These are phyloP conservation scores for Lizanozyma gosingica DNA, from an alignment of 1,139 yeast species.

Conservation along the genomic window DNA sequence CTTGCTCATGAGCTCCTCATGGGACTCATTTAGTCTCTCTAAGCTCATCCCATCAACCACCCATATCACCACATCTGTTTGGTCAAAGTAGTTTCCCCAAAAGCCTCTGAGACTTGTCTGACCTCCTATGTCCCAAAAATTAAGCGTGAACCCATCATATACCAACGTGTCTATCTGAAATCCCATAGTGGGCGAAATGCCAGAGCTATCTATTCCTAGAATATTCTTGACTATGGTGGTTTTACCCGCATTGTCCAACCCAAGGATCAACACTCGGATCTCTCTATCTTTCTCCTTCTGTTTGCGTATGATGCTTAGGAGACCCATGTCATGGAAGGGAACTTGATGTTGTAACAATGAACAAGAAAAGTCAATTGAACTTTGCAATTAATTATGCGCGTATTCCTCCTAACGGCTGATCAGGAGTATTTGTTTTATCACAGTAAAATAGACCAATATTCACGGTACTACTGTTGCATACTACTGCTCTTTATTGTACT, in stretches of 20 bases:
- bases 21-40: conserved; percentile 58
- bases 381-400: too few relatives aligned
- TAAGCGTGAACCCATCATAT: conserved; percentile 22
- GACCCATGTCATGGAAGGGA: conserved; percentile 68
- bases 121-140: conserved; percentile 87
- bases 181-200: conserved; percentile 45
- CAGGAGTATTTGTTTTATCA: too few relatives aligned
- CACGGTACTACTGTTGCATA: too few relatives aligned
- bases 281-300: conserved; percentile 77
- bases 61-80: conserved; percentile 82
- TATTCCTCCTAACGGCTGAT: too few relatives aligned
- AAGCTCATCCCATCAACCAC: conserved; percentile 69
- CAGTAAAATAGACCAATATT: too few relatives aligned
- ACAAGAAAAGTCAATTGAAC: too few relatives aligned
- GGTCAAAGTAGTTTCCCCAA: conserved; percentile 88
- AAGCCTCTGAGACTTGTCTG: conserved; percentile 70
- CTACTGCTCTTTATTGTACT: too few relatives aligned
- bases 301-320: conserved; percentile 69
- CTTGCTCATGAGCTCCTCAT: conserved; percentile 48
- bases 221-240: conserved; percentile 66
- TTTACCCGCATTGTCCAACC: conserved; percentile 86
- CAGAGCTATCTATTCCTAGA: conserved; percentile 38
- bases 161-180: conserved; percentile 39
- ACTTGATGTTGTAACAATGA: too few relatives aligned
- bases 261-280: conserved; percentile 64